A percentile compares a stretch with the other conserved stretches of the same genome.
Evolutionary conservation across 495 filamentous ascomycete genomes (phyloP).

Genomic region (Aspergillus heteromorphus): DNA sequence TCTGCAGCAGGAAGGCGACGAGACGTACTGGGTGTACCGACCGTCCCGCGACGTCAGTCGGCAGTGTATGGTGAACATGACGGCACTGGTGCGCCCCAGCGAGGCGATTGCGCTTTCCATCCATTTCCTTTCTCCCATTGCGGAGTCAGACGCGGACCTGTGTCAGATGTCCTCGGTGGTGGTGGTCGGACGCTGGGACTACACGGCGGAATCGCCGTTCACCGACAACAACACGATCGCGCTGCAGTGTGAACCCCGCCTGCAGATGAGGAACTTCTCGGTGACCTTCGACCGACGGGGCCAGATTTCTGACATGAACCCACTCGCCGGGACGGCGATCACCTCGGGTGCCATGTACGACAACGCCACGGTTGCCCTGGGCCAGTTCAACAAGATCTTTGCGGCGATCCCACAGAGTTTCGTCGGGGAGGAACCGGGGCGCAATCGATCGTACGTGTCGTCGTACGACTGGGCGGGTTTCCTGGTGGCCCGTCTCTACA

Average conservation of each 20-base stretch:
- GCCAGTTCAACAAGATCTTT: slow-evolving; percentile 40
- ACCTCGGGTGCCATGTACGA: slow-evolving; percentile 29
- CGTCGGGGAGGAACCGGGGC: slow-evolving; percentile 23
- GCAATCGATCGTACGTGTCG: slow-evolving; percentile 25
- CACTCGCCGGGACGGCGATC: slow-evolving; percentile 19
- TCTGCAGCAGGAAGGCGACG: slow-evolving; percentile 10
- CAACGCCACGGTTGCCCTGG: slow-evolving; percentile 36
- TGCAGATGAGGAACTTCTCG: slow-evolving; percentile 22
- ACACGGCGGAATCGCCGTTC: slow-evolving; percentile 20
- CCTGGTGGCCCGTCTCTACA: slow-evolving; percentile 34
- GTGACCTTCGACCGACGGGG: slow-evolving; percentile 32
- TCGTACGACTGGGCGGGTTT: slow-evolving; percentile 42
- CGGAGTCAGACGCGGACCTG: slow-evolving; percentile 18
- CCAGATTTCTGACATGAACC: slow-evolving; percentile 20
- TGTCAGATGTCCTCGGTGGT: slow-evolving; percentile 34
- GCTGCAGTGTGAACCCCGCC: slow-evolving; percentile 31
- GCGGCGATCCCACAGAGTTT: slow-evolving; percentile 35
- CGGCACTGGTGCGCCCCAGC: slow-evolving; percentile 15
- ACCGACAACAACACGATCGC: slow-evolving; percentile 33
- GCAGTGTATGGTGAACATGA: slow-evolving; percentile 27
- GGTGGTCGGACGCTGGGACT: slow-evolving; percentile 39
- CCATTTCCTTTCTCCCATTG: slow-evolving; percentile 31
- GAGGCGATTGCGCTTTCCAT: slow-evolving; percentile 31
- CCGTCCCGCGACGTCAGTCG: slow-evolving; percentile 22
- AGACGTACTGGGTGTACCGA: slow-evolving; percentile 28